Evolutionary conservation across 495 filamentous ascomycete genomes (phyloP).

Genomic region (Penicillium roqueforti): DNA sequence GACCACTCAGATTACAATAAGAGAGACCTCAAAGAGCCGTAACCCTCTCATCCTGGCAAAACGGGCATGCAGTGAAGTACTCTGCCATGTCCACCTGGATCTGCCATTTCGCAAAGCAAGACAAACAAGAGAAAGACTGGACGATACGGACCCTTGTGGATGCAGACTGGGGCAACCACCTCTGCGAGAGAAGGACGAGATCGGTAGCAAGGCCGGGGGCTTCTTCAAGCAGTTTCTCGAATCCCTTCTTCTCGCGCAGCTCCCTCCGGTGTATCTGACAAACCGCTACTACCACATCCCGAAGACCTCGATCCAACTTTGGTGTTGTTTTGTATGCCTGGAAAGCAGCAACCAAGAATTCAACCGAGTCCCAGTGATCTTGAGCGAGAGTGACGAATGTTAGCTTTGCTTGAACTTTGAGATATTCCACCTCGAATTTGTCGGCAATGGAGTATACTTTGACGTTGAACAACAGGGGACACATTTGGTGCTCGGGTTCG

Average conservation of each 20-base stretch:
- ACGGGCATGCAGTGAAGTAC: neutral
- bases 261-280: conserved; percentile 10
- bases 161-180: neutral
- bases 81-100: neutral
- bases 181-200: conserved; percentile 8
- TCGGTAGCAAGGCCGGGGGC: conserved; percentile 15
- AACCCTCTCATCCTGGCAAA: neutral
- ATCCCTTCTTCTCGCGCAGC: conserved; percentile 12
- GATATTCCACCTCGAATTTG: conserved; percentile 34
- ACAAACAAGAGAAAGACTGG: neutral
- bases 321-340: conserved; percentile 30
- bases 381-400: conserved; percentile 29
- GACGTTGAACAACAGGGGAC: conserved; percentile 25
- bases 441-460: conserved; percentile 43
- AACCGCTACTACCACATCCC: conserved; percentile 25
- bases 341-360: conserved; percentile 30
- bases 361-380: conserved; percentile 18
- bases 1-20: neutral
- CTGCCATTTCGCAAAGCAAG: conserved; percentile 1
- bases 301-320: conserved; percentile 27
- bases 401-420: conserved; percentile 31
- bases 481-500: conserved; percentile 22
- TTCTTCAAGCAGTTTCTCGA: conserved; percentile 9
- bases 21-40: neutral
- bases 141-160: neutral